Base-by-base conservation (phyloP, 176 grass and related monocot species). In the Avena insularis region DNA sequence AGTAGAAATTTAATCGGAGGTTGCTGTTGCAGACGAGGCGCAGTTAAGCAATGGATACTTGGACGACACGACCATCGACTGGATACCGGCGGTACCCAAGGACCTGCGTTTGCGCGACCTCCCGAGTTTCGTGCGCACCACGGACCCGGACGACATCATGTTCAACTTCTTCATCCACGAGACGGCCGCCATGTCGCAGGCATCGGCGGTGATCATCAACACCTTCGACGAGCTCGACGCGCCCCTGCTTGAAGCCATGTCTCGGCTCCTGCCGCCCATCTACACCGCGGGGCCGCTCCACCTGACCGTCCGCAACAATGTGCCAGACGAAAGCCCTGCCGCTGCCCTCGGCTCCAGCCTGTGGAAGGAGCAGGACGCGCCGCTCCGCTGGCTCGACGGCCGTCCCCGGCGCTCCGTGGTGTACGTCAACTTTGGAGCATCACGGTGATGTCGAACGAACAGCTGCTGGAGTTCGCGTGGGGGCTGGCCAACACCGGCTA, bases 401-500 rank as follows among this genome's bases (percentile, higher is more conserved):
- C 58, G 53, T 1, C 15, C 50, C 9, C 60, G n/a, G 2, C 3
- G 21, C 60, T 62, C 60, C 60, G 60, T 62, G 60, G 60, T 62
- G 21, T 62, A 83, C 71, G 88, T 88, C 35, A 93, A 93, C 82
- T 93, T 88, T 71, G 91, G 7, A 93, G 91, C 88, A 90, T 88
- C 59, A 90, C 88, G 15, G 64, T 83, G 72, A 89, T 92, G 91
- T 63, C 71, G 1, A 77, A 25, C 59, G 75, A 81, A 84, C 75
- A 92, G 0, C 77, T 93, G 48, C 6, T 59, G 16, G 92, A 97
- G 86, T 97, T 97, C 76, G 95, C 95, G 23, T 97, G 95, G 92
- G 95, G 95, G 3, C 80, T 97, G 23, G 88, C 86, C 3, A 76
- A 78, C 54, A 86, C 90, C 55, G 86, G 77, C 76, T 33, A 75